A percentile compares a stretch with the other conserved stretches of the same genome.
phyloP scores from a whole-genome alignment of 192 early-diverging fungal species.

The Podila horticola region DNA sequence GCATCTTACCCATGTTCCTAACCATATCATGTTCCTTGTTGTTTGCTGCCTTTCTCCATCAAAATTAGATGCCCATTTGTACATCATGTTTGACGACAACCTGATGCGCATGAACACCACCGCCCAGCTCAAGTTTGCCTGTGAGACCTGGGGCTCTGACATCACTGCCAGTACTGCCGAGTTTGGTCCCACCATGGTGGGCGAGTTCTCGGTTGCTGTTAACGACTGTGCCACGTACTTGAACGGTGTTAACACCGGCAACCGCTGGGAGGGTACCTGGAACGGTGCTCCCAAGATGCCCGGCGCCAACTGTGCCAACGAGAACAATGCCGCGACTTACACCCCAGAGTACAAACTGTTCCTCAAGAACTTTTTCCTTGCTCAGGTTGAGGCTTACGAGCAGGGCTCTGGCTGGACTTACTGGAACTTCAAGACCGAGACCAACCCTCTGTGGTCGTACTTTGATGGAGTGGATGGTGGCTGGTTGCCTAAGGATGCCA shows the following conservation, averaged over 20 bases:
- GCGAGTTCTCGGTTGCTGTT: conserved; percentile 76
- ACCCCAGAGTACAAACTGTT: conserved; percentile 55
- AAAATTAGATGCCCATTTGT: conserved; percentile 55
- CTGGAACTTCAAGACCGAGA: conserved; percentile 79
- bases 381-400: conserved; percentile 75
- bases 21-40: too few relatives aligned
- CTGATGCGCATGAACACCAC: conserved; percentile 41
- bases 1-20: neutral
- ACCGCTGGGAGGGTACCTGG: conserved; percentile 72
- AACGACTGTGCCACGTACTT: conserved; percentile 81
- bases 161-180: conserved; percentile 24
- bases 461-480: conserved; percentile 71
- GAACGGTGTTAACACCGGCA: conserved; percentile 69
- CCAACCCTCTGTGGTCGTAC: conserved; percentile 79
- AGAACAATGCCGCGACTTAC: conserved; percentile 58
- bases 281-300: conserved; percentile 51
- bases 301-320: conserved; percentile 64
- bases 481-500: conserved; percentile 69
- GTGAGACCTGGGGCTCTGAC: conserved; percentile 28
- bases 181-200: conserved; percentile 71
- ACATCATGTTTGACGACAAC: conserved; percentile 57
- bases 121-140: conserved; percentile 35
- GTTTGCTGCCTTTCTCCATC: too few relatives aligned
- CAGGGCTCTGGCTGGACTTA: conserved; percentile 72
- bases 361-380: conserved; percentile 60